Evolutionary conservation across 2,329 filamentous ascomycete species (phyloP).

Genomic region (Hymenoscyphus repandus): DNA sequence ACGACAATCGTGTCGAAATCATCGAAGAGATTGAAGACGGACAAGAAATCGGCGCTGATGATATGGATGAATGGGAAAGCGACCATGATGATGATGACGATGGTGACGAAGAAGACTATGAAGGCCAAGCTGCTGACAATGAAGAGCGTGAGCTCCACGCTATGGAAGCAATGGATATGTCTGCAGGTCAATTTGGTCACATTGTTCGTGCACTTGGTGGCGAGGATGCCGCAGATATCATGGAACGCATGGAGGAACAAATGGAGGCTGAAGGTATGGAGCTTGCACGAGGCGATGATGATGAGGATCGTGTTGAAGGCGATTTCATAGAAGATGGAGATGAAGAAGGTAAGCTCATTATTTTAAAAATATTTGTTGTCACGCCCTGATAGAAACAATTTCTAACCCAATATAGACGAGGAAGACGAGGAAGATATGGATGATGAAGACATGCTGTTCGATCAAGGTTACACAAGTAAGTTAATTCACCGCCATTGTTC

Average conservation of each 20-base stretch:
- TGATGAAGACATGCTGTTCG: constrained; percentile 60
- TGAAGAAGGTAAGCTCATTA: constrained; percentile 45
- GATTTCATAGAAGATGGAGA: constrained; percentile 55
- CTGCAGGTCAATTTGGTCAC: constrained; percentile 41
- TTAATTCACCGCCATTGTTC: constrained; percentile 13
- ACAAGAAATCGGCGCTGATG: constrained; percentile 45
- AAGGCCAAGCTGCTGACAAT: constrained; percentile 47
- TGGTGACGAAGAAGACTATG: constrained; percentile 44
- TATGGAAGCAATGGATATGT: constrained; percentile 35
- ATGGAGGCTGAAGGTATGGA: constrained; percentile 39
- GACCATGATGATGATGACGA: constrained; percentile 52
- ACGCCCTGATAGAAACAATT: constrained; percentile 20
- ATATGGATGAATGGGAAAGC: constrained; percentile 58
- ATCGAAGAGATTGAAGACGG: constrained; percentile 58
- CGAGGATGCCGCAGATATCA: constrained; percentile 32
- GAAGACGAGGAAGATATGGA: constrained; percentile 65
- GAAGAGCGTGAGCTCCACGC: constrained; percentile 47
- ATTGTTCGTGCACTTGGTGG: constrained; percentile 48
- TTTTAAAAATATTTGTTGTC: background rate
- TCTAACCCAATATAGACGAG: constrained; percentile 39
- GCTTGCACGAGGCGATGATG: constrained; percentile 39
- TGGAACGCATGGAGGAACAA: constrained; percentile 34
- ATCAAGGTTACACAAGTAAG: constrained; percentile 54
- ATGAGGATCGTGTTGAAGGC: constrained; percentile 36
- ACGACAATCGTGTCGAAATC: constrained; percentile 46